These are phyloP conservation scores for Carex cristatella DNA, from an alignment of 176 grass and related monocot species.

Conservation along the genomic window DNA sequence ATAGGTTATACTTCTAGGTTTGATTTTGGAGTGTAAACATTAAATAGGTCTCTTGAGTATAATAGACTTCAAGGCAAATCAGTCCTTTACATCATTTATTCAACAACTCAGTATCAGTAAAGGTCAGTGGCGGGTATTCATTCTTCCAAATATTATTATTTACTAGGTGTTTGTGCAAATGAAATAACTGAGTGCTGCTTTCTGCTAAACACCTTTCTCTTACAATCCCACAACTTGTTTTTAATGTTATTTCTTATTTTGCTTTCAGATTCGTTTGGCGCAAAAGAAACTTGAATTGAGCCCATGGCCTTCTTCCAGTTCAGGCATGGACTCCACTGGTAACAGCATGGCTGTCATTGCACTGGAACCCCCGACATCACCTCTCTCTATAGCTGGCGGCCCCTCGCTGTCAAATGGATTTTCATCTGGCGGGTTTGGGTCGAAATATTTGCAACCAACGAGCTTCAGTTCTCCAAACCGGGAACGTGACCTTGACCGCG, in stretches of 20 bases:
- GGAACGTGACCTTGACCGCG: conserved; percentile 40
- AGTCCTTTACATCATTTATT: conserved; percentile 13
- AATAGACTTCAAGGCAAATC: not conserved
- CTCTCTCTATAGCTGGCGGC: conserved; percentile 81
- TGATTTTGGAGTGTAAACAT: not conserved
- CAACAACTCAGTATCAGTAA: not conserved
- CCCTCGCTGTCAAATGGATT: conserved; percentile 68
- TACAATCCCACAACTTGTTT: not conserved
- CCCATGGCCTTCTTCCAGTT: conserved; percentile 24
- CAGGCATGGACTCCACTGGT: conserved; percentile 40
- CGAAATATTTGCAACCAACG: conserved; percentile 58
- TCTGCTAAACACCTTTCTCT: not conserved
- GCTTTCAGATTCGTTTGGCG: conserved; percentile 67
- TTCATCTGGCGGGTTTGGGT: conserved; percentile 45
- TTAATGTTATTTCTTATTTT: conserved; percentile 22
- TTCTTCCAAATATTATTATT: not conserved
- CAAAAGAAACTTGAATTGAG: conserved; percentile 37
- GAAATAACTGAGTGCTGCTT: not conserved
- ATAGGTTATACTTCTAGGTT: not conserved
- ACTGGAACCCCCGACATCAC: conserved; percentile 68
- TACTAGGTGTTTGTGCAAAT: conserved; percentile 15
- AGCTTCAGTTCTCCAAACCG: conserved; percentile 46
- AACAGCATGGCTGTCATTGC: conserved; percentile 87
- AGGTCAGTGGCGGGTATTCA: not conserved
- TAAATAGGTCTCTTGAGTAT: not conserved